Conservation (phyloP, 1,284 basidiomycete genomes). For the Ceratobasidium sp. region DNA sequence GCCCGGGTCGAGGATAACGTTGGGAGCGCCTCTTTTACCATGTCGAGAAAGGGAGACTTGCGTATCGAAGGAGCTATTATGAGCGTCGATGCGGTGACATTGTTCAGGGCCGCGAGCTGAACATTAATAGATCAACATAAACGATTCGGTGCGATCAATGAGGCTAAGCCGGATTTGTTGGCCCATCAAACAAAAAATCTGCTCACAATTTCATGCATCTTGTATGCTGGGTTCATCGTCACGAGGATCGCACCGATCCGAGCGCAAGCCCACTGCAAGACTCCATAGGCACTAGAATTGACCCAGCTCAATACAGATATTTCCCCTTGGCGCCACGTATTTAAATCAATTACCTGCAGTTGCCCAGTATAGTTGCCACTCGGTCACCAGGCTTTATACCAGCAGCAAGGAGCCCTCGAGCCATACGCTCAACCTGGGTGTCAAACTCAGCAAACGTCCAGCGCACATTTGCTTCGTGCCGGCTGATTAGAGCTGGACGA, state of each 20-base stretch:
- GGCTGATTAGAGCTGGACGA: conserved; percentile 76
- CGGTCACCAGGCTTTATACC: conserved; percentile 84
- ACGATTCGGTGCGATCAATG: neutral
- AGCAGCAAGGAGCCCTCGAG: conserved; percentile 76
- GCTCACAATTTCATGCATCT: conserved; percentile 76
- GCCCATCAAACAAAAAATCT: neutral
- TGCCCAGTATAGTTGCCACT: conserved; percentile 87
- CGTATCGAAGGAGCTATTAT: conserved; percentile 81
- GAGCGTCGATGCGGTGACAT: conserved; percentile 78
- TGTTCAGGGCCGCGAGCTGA: conserved; percentile 73
- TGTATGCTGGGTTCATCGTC: conserved; percentile 87
- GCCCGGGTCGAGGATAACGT: conserved; percentile 67
- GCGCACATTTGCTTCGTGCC: conserved; percentile 74
- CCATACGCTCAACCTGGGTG: conserved; percentile 74
- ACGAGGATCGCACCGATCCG: conserved; percentile 84
- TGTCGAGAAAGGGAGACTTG: conserved; percentile 71
- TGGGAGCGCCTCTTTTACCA: conserved; percentile 72
- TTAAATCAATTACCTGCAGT: conserved; percentile 71
- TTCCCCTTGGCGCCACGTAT: conserved; percentile 24
- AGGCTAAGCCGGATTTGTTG: neutral
- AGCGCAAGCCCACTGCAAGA: conserved; percentile 87
- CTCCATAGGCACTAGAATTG: conserved; percentile 75
- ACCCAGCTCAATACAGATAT: conserved; percentile 12
- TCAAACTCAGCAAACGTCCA: conserved; percentile 85
- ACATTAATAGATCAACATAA: neutral